Evolutionary conservation across 2,329 filamentous ascomycete species (phyloP).

Genomic region (Fusarium liriodendri): DNA sequence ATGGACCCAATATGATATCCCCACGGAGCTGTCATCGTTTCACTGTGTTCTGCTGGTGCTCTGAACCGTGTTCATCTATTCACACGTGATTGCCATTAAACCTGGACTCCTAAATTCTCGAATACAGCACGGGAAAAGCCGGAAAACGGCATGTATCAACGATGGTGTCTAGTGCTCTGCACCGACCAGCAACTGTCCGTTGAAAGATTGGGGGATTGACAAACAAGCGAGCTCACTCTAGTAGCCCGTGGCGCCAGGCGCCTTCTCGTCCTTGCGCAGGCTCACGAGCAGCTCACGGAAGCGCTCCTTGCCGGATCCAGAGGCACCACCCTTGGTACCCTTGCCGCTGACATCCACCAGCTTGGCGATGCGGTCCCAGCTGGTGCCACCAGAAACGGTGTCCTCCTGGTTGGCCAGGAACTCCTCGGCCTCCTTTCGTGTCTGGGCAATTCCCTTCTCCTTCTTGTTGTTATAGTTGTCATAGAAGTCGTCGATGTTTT

Average conservation of each 20-base stretch:
- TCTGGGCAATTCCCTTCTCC: constrained; percentile 91
- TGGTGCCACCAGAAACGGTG: constrained; percentile 92
- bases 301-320: constrained; percentile 92
- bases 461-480: constrained; percentile 99
- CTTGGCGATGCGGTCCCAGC: constrained; percentile 98
- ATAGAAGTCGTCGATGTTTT: constrained; percentile 99
- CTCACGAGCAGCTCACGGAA: constrained; percentile 92
- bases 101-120: constrained; percentile 47
- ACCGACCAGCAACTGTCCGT: constrained; percentile 28
- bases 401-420: constrained; percentile 91
- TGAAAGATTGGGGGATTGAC: not conserved
- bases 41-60: not conserved
- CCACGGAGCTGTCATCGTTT: constrained; percentile 13
- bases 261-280: constrained; percentile 93
- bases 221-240: constrained; percentile 48
- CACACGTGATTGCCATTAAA: constrained; percentile 47
- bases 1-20: constrained; percentile 31
- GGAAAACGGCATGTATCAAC: constrained; percentile 39
- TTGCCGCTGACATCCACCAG: constrained; percentile 97
- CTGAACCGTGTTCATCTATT: constrained; percentile 40
- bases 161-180: constrained; percentile 33
- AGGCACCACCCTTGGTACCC: constrained; percentile 85
- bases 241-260: constrained; percentile 73
- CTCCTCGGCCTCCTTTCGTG: constrained; percentile 90
- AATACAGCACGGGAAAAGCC: constrained; percentile 43